Conservation (phyloP, 2,329 filamentous ascomycete species). For the Penicillium crustosum region DNA sequence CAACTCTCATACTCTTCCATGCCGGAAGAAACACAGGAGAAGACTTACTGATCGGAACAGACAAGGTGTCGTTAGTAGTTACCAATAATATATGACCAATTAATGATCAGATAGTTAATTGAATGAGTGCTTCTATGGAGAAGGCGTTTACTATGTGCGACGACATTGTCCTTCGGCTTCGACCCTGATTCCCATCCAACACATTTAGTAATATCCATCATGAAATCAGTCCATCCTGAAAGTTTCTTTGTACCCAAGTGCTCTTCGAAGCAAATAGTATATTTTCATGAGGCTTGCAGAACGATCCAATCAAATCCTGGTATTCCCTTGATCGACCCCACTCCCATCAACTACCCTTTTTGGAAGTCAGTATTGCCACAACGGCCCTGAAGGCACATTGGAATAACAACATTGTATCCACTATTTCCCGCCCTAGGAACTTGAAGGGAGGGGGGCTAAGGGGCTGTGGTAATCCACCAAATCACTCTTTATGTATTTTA, state of each 20-base stretch:
- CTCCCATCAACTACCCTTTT: not conserved
- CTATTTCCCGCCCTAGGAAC: not conserved
- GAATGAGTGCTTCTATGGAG: not conserved
- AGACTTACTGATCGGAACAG: not conserved
- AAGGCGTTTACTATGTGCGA: not conserved
- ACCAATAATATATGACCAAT: not conserved
- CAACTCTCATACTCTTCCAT: rapidly evolving
- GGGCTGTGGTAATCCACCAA: not conserved
- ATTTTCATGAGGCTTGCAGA: too few species aligned
- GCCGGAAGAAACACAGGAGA: not conserved
- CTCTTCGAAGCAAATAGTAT: too few species aligned
- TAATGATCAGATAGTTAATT: not conserved
- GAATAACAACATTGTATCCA: not conserved
- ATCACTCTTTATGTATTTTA: not conserved
- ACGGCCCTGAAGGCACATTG: not conserved
- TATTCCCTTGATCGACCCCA: not conserved
- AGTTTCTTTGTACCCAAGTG: not conserved
- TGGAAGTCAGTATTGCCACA: not conserved
- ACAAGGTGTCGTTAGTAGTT: not conserved
- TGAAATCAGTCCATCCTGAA: not conserved
- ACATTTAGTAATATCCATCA: not conserved
- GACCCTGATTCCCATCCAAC: not conserved
- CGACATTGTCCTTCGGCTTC: not conserved
- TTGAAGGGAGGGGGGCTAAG: not conserved
- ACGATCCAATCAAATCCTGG: not conserved